Evolutionary conservation across 2,329 filamentous ascomycete genomes (phyloP), one percentile per base, ranked within the genome.

Genomic region (Trichoderma sp.): DNA sequence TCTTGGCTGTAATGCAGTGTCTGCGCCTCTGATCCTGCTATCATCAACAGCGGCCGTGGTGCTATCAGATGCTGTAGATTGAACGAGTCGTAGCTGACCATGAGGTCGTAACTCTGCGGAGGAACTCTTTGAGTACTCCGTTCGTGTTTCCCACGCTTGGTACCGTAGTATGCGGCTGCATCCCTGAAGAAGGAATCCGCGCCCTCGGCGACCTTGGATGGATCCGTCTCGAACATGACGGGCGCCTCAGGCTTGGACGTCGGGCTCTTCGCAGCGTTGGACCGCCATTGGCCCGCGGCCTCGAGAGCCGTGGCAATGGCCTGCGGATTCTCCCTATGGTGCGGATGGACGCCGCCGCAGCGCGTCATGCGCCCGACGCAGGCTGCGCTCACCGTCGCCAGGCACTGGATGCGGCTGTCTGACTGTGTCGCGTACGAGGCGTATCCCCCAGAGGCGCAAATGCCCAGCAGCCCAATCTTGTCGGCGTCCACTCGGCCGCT

Each of bases 361-460:
- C 83, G 81, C 16, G 79, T 77, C 75, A 81, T 79, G 33, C 71
- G 66, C 31, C 84, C 83, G n/a, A 84, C 76, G 68, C 80, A 81
- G 2, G 80, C 81, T 2, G 78, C 80, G 45, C 78, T 81, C 14
- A 83, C 75, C 3, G 82, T 83, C 3, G 82, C 85, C 7, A 84
- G 76, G 8, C 83, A 84, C 71, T 83, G 83, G 77, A 86, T 83
- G n/a, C 85, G 84, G 11, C 75, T 60, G 64, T 87, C 83, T 4
- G 82, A 79, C 72, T 83, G 80, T 7, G 85, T 81, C 1, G 84
- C 83, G 66, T 79, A 81, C 7, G 80, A 77, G 2, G 78, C 81
- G 67, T 85, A 86, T 9, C 83, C 83, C 14, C 85, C 84, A 0
- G 80, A 81, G 1, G 81, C 83, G 71, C 84, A 86, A 71, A 86